Evolutionary conservation across 805 yeast genomes (phyloP).

Genomic region (Ogataea populi-albae): DNA sequence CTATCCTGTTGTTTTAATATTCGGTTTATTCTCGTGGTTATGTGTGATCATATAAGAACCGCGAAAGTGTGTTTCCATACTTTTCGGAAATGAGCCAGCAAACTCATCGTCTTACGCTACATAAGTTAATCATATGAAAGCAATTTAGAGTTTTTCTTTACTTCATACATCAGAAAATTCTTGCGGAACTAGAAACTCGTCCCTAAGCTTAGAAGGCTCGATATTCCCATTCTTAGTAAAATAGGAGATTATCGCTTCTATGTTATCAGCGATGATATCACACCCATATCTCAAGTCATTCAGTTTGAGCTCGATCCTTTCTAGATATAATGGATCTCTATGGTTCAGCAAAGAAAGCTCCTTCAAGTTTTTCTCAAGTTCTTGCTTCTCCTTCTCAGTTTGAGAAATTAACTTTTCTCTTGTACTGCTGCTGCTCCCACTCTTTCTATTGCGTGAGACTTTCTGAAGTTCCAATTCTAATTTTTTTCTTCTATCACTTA

Average conservation of each 20-base stretch:
- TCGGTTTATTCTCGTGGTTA: slow-evolving; percentile 52
- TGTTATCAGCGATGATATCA: slow-evolving; percentile 34
- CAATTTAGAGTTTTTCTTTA: too few species aligned
- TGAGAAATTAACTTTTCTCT: slow-evolving; percentile 15
- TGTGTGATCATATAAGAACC: slow-evolving; percentile 43
- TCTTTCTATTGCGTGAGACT: slow-evolving; percentile 1
- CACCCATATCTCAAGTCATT: slow-evolving; percentile 6
- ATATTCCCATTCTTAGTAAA: slow-evolving; percentile 33
- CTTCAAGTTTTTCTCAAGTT: background rate
- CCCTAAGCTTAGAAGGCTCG: slow-evolving; percentile 28
- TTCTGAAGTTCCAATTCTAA: slow-evolving; percentile 13
- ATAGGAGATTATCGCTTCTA: slow-evolving; percentile 39
- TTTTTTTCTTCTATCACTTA: slow-evolving; percentile 12
- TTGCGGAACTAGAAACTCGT: slow-evolving; percentile 43
- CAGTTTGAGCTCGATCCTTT: background rate
- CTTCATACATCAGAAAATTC: too few species aligned
- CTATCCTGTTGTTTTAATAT: slow-evolving; percentile 52
- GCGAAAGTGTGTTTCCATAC: slow-evolving; percentile 1
- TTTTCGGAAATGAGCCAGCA: too few species aligned
- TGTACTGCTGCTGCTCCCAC: background rate
- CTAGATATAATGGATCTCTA: slow-evolving; percentile 3
- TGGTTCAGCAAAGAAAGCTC: background rate
- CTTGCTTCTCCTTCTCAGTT: background rate
- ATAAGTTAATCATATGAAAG: too few species aligned
- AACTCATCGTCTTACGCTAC: too few species aligned